Evolutionary conservation across 805 yeast species (phyloP).

Genomic region (Pichia scutulata): DNA sequence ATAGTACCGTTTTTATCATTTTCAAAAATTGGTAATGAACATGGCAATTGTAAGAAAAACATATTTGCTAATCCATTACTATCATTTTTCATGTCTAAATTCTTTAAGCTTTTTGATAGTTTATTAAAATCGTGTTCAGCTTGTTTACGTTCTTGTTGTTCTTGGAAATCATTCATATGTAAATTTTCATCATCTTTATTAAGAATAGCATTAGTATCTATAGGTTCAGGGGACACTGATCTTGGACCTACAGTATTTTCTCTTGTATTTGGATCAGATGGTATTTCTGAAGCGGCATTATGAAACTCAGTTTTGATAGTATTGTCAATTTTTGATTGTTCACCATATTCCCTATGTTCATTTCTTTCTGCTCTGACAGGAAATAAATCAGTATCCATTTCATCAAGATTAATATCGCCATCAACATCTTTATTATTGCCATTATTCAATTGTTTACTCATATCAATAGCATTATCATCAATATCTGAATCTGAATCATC

Average conservation of each 20-base stretch:
- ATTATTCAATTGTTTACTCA: slow-evolving; percentile 1
- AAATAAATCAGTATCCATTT: slow-evolving; percentile 48
- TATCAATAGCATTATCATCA: slow-evolving; percentile 21
- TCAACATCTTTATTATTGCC: slow-evolving; percentile 2
- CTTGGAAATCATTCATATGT: slow-evolving; percentile 25
- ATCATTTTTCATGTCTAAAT: slow-evolving; percentile 7
- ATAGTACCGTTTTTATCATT: slow-evolving; percentile 43
- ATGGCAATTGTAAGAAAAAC: slow-evolving; percentile 27
- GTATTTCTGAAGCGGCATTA: slow-evolving; percentile 18
- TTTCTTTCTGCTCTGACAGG: slow-evolving; percentile 65
- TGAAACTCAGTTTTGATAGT: slow-evolving; percentile 27
- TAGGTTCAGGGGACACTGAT: slow-evolving; percentile 3
- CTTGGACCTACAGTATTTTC: slow-evolving; percentile 16
- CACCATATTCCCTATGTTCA: slow-evolving; percentile 33
- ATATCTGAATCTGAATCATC: slow-evolving; percentile 26
- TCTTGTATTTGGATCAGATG: slow-evolving; percentile 19
- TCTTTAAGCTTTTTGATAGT: slow-evolving; percentile 10
- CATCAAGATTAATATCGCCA: slow-evolving; percentile 25
- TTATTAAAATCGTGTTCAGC: slow-evolving; percentile 32
- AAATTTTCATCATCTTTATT: slow-evolving; percentile 9
- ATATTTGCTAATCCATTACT: slow-evolving; percentile 8
- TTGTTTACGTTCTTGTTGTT: slow-evolving; percentile 29
- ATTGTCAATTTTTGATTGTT: slow-evolving; percentile 24
- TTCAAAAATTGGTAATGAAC: slow-evolving; percentile 20
- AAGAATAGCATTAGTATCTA: background rate